phyloP scores from a whole-genome alignment of 371 early-diverging fungal species.

The Funneliformis caledonium region DNA sequence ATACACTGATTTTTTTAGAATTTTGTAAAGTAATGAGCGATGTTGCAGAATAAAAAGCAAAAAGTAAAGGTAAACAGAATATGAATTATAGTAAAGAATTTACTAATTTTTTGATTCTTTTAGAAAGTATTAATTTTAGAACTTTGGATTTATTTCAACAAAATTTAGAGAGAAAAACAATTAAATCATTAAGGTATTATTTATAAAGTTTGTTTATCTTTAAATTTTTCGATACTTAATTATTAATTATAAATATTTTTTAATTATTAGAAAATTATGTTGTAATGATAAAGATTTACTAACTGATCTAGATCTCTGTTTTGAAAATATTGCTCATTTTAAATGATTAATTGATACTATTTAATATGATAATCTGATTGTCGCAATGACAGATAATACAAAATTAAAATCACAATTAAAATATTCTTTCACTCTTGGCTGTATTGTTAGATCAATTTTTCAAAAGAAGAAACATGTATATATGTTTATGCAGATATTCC shows the following conservation, averaged over 20 bases:
- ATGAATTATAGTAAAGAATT: slow-evolving; percentile 1
- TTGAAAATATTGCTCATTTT: no score
- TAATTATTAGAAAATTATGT: no score
- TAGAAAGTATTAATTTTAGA: neutral
- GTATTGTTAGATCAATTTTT: neutral
- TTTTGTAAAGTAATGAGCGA: slow-evolving; percentile 1
- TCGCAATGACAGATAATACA: no score
- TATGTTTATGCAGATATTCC: neutral
- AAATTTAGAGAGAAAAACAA: slow-evolving; percentile 12
- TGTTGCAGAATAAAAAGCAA: neutral
- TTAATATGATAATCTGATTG: no score
- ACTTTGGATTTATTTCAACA: neutral
- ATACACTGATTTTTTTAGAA: neutral
- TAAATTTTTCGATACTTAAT: no score
- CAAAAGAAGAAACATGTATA: neutral
- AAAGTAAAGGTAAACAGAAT: neutral
- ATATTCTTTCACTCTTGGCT: neutral
- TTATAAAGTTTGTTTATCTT: neutral
- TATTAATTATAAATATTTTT: no score
- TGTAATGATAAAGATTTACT: no score
- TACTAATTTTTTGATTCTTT: slow-evolving; percentile 1
- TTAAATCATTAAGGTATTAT: slow-evolving; percentile 2
- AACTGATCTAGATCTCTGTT: no score
- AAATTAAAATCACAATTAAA: neutral
- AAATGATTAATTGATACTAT: no score